Base-by-base conservation (phyloP, 495 filamentous ascomycete species). In the Lasiosphaeria miniovina region DNA sequence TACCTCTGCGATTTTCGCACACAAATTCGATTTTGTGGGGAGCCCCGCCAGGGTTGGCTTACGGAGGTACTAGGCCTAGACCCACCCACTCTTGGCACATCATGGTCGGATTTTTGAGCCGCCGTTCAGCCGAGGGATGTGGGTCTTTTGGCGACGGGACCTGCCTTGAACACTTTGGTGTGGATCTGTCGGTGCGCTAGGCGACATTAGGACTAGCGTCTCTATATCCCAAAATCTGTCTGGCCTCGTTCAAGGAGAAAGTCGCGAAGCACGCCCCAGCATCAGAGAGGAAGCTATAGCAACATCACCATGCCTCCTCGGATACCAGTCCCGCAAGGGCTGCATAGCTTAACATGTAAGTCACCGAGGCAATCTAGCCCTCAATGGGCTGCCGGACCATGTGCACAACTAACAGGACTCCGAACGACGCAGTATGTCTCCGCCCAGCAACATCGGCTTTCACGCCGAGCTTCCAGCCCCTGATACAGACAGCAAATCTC, bases 291-390 rank as follows among this genome's bases (percentile, higher is more conserved):
- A 15, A n/a, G 6, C 41, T 34, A n/a, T 38, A 45, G 9, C 54
- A 43, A 64, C 45, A 35, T 62, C 75, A 78, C 60, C 53, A 94
- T 94, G 90, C 84, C 90, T 67, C 89, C 87, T 32, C 86, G 89
- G 79, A 80, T 92, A 78, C 78, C 85, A 56, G 65, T 82, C 58
- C 76, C 84, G 59, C 78, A 85, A 67, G 84, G 85, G 69, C 76
- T 87, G 38, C 82, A 84, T 69, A 82, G 81, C 31, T 77, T 88
- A 38, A 82, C 79, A 59, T 75, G 90, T 90, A 79, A 74, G 74
- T 36, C 10, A 32, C 32, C 36, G 48, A 15, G 49, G 8, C 38
- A 7, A 41, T 41, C 38, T 12, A 12, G 7, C 7, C 3, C 15
- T 14, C 43, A 46, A 11, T 46, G 12, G 43, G 8, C 12, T 46